Evolutionary conservation across 2,329 filamentous ascomycete genomes (phyloP), one percentile per base, ranked within the genome.

Genomic region (Neocatenulostroma microsporum): DNA sequence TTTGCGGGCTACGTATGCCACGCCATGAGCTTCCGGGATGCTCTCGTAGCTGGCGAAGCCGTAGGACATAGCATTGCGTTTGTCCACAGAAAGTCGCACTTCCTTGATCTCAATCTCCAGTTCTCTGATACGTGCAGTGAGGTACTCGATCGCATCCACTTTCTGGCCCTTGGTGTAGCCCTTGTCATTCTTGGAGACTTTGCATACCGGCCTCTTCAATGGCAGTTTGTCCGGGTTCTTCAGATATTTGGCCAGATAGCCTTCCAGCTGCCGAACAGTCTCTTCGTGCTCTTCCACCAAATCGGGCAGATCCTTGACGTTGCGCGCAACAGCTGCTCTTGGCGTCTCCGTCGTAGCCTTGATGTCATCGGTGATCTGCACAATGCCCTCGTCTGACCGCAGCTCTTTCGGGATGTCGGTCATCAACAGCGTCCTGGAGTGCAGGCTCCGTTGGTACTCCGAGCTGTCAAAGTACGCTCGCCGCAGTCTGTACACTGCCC

Each of bases 21-120:
- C 87, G 14, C 76, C 76, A 55, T 98, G 91, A 0, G 91, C 86
- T 50, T 94, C 84, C 40, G 80, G 73, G 37, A 98, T 93, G 27
- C 80, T 81, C 27, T 89, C 79, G 64, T 91, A 98, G 51, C 86
- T 95, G 7, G 89, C 88, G 57, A 98, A 98, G 0, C 91, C 91
- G 55, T 88, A 98, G 0, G 85, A 73, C 73, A 94, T 82, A 12
- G 88, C 82, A 56, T 89, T 85, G 33, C 88, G 79, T 58, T 81
- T 86, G 62, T 96, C 89, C 6, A 98, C 79, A 1, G 78, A 79
- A 25, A 78, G 73, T 10, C 91, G 78, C 1, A 88, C 82, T 45
- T 91, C 78, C 55, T 83, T 85, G 62, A 98, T 87, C 55, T 93
- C 77, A 9, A 78, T 61, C 58, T 96, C 89, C 23, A 98, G 71